phyloP scores from a whole-genome alignment of 768 basidiomycete species.

The Trametes gibbosa region DNA sequence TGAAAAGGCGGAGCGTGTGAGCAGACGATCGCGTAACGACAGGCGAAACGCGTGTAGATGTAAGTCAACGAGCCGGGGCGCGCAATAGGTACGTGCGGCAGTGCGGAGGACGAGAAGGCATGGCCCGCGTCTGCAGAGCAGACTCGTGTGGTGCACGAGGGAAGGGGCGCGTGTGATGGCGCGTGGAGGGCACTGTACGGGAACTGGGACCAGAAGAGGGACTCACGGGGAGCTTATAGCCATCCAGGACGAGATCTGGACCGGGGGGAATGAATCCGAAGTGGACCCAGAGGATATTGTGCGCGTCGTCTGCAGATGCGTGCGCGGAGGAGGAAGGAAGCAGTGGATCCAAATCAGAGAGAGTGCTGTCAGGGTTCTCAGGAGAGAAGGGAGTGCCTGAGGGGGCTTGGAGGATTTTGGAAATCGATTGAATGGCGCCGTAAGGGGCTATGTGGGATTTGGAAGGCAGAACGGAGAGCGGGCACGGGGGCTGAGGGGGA shows the following conservation, averaged over 20 bases:
- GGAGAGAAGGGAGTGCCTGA: not conserved
- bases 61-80: not conserved
- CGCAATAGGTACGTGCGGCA: not conserved
- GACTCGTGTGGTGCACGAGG: slow-evolving; percentile 20
- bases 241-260: slow-evolving; percentile 14
- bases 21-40: slow-evolving; percentile 13
- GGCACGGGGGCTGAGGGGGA: no score
- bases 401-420: not conserved
- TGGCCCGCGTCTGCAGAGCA: slow-evolving; percentile 6
- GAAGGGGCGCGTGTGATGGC: slow-evolving; percentile 10
- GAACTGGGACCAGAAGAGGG: not conserved
- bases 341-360: not conserved
- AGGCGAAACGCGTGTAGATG: slow-evolving; percentile 12
- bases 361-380: not conserved
- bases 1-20: slow-evolving; percentile 8
- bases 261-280: slow-evolving; percentile 18
- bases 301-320: slow-evolving; percentile 2
- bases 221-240: slow-evolving; percentile 11
- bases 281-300: slow-evolving; percentile 15
- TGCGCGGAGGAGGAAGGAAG: not conserved
- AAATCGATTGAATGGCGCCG: not conserved
- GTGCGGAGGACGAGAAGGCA: not conserved
- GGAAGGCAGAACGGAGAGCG: not conserved
- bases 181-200: not conserved
- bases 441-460: not conserved